These are phyloP conservation scores for Termitomyces sp. DNA, from an alignment of 768 basidiomycete genomes.

Conservation along the genomic window DNA sequence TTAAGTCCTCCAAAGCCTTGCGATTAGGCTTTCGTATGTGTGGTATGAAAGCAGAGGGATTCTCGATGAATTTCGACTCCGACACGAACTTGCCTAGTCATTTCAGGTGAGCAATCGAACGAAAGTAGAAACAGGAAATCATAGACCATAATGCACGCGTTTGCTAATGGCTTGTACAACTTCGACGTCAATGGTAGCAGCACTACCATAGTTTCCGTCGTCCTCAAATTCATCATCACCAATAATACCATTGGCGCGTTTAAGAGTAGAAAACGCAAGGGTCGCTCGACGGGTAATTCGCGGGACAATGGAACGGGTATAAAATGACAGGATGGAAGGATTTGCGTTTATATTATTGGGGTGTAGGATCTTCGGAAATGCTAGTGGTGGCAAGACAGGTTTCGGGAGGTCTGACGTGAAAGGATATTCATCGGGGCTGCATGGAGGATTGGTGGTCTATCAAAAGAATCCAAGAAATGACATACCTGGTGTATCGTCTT, in stretches of 20 bases:
- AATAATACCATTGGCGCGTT: slow-evolving; percentile 59
- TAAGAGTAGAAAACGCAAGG: slow-evolving; percentile 53
- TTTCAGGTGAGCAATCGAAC: neutral
- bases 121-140: neutral
- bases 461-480: neutral
- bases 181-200: slow-evolving; percentile 92
- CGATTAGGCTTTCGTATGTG: slow-evolving; percentile 82
- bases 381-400: slow-evolving; percentile 70
- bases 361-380: slow-evolving; percentile 72
- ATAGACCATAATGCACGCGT: slow-evolving; percentile 91
- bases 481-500: slow-evolving; percentile 86
- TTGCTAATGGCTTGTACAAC: slow-evolving; percentile 97
- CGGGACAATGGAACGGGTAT: slow-evolving; percentile 83
- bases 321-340: slow-evolving; percentile 81
- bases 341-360: slow-evolving; percentile 85
- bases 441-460: neutral
- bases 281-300: slow-evolving; percentile 78
- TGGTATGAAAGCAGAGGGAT: slow-evolving; percentile 86
- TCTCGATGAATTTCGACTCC: slow-evolving; percentile 89
- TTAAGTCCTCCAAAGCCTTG: slow-evolving; percentile 72
- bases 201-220: slow-evolving; percentile 97
- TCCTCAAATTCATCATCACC: slow-evolving; percentile 75
- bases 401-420: slow-evolving; percentile 80
- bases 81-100: slow-evolving; percentile 95
- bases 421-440: slow-evolving; percentile 95